phyloP scores from a whole-genome alignment of 441 rosid species.

The Adansonia madagascariensis region DNA sequence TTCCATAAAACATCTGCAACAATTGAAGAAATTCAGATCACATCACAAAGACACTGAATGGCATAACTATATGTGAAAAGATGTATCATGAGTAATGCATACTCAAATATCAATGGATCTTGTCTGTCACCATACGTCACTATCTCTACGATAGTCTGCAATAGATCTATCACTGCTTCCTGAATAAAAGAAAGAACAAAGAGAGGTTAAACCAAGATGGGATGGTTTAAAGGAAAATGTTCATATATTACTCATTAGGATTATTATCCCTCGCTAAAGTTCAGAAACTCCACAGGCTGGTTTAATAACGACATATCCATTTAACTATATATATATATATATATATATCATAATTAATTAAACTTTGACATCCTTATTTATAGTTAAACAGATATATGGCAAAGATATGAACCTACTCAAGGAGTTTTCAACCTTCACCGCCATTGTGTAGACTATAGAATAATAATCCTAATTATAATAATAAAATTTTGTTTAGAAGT shows the following conservation, averaged over 20 bases:
- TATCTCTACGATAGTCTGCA: conserved; percentile 69
- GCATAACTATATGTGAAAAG: conserved; percentile 14
- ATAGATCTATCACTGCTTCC: conserved; percentile 63
- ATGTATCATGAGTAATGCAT: conserved; percentile 27
- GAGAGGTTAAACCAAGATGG: conserved; percentile 17
- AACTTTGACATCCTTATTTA: conserved; percentile 14
- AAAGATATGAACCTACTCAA: conserved; percentile 4
- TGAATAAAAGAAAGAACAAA: conserved; percentile 28
- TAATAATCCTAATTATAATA: not conserved
- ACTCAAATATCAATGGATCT: conserved; percentile 71
- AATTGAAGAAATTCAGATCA: not conserved
- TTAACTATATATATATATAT: conserved; percentile 1
- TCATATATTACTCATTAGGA: not conserved
- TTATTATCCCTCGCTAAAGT: not conserved
- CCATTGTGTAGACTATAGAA: not conserved
- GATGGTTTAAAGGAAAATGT: conserved; percentile 12
- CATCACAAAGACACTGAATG: conserved; percentile 6
- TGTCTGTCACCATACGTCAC: conserved; percentile 73
- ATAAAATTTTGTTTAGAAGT: conserved; percentile 10
- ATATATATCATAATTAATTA: not conserved
- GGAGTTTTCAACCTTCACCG: not conserved
- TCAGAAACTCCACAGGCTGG: not conserved
- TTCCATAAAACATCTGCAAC: conserved; percentile 72
- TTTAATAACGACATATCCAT: not conserved
- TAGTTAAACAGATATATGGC: conserved; percentile 8